A percentile compares a stretch with the other conserved stretches of the same genome.
Evolutionary conservation across 495 filamentous ascomycete genomes (phyloP).

Genomic region (Achaetomiella virescens): DNA sequence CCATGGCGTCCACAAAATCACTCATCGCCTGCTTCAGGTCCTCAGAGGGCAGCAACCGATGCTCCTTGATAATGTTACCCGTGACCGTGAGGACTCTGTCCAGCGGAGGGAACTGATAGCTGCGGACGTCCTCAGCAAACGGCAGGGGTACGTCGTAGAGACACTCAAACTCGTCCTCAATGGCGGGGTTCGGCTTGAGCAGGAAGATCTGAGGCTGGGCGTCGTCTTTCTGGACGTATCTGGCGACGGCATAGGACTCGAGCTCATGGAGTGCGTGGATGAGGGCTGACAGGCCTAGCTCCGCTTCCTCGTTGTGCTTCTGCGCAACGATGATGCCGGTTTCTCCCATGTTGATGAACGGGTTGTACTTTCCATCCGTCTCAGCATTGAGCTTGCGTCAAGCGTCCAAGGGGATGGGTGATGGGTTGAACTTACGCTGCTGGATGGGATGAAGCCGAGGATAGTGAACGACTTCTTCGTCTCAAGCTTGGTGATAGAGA

Average conservation of each 20-base stretch:
- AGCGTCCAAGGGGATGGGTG: not conserved
- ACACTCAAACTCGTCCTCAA: slow-evolving; percentile 79
- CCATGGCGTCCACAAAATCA: slow-evolving; percentile 90
- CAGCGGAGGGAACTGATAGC: slow-evolving; percentile 84
- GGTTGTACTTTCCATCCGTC: slow-evolving; percentile 57
- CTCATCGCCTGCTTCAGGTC: slow-evolving; percentile 74
- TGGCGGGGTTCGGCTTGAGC: slow-evolving; percentile 69
- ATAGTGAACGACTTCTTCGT: slow-evolving; percentile 69
- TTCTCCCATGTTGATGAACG: slow-evolving; percentile 77
- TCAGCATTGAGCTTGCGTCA: not conserved
- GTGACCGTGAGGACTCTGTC: slow-evolving; percentile 82
- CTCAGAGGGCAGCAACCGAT: slow-evolving; percentile 78
- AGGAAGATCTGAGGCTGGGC: slow-evolving; percentile 72
- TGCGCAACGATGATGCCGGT: slow-evolving; percentile 67
- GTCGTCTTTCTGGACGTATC: slow-evolving; percentile 75
- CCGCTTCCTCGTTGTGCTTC: slow-evolving; percentile 65
- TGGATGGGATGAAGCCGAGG: slow-evolving; percentile 73
- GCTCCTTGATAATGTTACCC: slow-evolving; percentile 76
- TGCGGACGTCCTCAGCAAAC: slow-evolving; percentile 84
- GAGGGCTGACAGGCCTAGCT: slow-evolving; percentile 79
- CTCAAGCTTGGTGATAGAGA: slow-evolving; percentile 73
- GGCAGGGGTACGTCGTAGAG: slow-evolving; percentile 90
- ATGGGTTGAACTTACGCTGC: slow-evolving; percentile 49
- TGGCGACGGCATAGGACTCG: slow-evolving; percentile 80
- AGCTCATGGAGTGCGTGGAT: slow-evolving; percentile 82